Evolutionary conservation across 2,329 filamentous ascomycete species (phyloP).

Genomic region (Aspergillus pseudoviridinutans): DNA sequence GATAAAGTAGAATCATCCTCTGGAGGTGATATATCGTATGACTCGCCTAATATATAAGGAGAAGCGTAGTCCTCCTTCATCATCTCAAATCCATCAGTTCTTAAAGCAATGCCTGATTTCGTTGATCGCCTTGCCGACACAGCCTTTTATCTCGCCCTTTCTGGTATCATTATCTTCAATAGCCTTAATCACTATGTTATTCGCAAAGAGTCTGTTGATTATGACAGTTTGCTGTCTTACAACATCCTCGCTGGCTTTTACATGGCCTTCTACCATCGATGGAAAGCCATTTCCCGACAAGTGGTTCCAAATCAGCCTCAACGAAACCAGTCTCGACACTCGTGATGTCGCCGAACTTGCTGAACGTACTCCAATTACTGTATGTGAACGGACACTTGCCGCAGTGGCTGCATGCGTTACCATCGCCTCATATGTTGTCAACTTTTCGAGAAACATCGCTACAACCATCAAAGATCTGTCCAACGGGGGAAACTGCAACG

Average conservation of each 20-base stretch:
- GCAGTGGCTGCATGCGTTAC: neutral
- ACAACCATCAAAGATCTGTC: neutral
- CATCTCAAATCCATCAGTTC: neutral
- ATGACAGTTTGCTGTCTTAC: neutral
- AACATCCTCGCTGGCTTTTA: constrained; percentile 1
- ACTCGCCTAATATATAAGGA: neutral
- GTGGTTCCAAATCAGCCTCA: neutral
- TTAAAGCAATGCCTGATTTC: neutral
- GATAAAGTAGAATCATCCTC: neutral
- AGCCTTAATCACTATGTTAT: neutral
- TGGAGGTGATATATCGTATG: neutral
- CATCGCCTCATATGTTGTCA: neutral
- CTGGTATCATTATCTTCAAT: neutral
- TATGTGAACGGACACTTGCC: neutral
- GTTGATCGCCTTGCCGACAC: too few species aligned
- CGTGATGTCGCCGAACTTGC: neutral
- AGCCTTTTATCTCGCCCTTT: too few species aligned
- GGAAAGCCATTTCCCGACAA: neutral
- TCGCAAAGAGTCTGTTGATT: neutral
- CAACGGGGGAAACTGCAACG: neutral
- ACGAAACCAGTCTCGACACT: neutral
- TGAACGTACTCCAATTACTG: neutral
- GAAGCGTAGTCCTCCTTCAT: neutral
- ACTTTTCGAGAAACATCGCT: neutral
- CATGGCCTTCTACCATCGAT: constrained; percentile 1